Evolutionary conservation across 257 asterid species (phyloP), one percentile per base, ranked within the genome.

Genomic region (Salvia hispanica): DNA sequence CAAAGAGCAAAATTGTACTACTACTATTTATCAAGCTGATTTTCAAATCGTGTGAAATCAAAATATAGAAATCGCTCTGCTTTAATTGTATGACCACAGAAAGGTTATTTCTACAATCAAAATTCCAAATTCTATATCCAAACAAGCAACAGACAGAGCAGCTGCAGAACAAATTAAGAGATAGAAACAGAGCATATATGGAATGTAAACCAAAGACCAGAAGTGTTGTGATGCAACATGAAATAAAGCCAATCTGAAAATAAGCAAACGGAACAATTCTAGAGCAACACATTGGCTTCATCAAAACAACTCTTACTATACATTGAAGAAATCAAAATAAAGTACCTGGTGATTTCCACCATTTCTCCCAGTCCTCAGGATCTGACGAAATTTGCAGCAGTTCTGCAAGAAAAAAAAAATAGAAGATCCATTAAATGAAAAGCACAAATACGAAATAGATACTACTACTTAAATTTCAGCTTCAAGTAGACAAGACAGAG

Each of bases 281-380:
- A 10, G 52, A 63, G 58, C 62, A 66, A 44, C 5, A 67, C 43
- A 70, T 47, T 62, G 28, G 58, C 56, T 53, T 5, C 60, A 71
- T 42, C 39, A 58, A 57, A 71, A 36, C 4, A n/a, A 62, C 15
- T 45, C 42, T n/a, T 39, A 28, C 72, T 46, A 51, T 12, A 54
- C 13, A 62, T 55, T 10, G 42, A 52, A 54, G 37, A 66, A 33
- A 7, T 34, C 15, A 48, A 58, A 67, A 61, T 4, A 39, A 40
- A 31, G 61, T 85, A 94, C 97, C 99, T 87, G 80, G 95, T 46
- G 67, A 53, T 47, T 75, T 83, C 72, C 66, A 67, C 81, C 89
- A 81, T 73, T 77, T 85, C 76, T 79, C 95, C 90, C 86, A 85
- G 59, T 82, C 90, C 54, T 78, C 85, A 57, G 75, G 85, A 81